A percentile compares a stretch with the other conserved stretches of the same genome.
Evolutionary conservation across 164 flowering plant genomes (phyloP).

Genomic region (Vitis labrusca): DNA sequence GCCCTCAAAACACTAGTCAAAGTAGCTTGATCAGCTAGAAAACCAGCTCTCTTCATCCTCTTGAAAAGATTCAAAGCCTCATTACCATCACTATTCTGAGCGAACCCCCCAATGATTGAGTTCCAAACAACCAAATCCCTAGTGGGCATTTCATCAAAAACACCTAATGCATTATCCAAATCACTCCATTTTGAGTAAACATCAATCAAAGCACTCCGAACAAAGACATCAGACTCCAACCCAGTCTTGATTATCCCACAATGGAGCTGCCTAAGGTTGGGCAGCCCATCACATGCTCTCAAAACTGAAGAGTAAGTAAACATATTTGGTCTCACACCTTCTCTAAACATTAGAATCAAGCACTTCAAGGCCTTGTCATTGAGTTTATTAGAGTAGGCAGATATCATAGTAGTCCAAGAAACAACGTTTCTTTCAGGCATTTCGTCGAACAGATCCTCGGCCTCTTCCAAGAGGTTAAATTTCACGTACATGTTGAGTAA

Average conservation of each 20-base stretch:
- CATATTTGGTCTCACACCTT: slow-evolving; percentile 73
- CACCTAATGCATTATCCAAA: slow-evolving; percentile 33
- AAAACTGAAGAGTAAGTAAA: slow-evolving; percentile 72
- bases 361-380: slow-evolving; percentile 44
- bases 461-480: slow-evolving; percentile 54
- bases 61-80: slow-evolving; percentile 64
- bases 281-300: slow-evolving; percentile 58
- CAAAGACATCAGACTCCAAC: slow-evolving; percentile 76
- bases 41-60: slow-evolving; percentile 71
- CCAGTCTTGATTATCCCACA: slow-evolving; percentile 56
- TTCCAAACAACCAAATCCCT: slow-evolving; percentile 80
- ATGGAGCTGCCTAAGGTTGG: slow-evolving; percentile 56
- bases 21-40: slow-evolving; percentile 58
- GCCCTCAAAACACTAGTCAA: slow-evolving; percentile 78
- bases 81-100: slow-evolving; percentile 69
- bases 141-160: slow-evolving; percentile 77
- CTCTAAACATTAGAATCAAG: slow-evolving; percentile 65
- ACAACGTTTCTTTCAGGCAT: slow-evolving; percentile 79
- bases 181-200: slow-evolving; percentile 73
- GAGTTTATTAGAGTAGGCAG: slow-evolving; percentile 46
- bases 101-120: slow-evolving; percentile 76
- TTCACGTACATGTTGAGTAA: slow-evolving; percentile 67
- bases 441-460: slow-evolving; percentile 62
- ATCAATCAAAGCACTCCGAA: slow-evolving; percentile 78
- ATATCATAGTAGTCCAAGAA: slow-evolving; percentile 89